Base-by-base conservation (phyloP, 2,329 filamentous ascomycete genomes). In the Pyrenophora tritici-repentis region DNA sequence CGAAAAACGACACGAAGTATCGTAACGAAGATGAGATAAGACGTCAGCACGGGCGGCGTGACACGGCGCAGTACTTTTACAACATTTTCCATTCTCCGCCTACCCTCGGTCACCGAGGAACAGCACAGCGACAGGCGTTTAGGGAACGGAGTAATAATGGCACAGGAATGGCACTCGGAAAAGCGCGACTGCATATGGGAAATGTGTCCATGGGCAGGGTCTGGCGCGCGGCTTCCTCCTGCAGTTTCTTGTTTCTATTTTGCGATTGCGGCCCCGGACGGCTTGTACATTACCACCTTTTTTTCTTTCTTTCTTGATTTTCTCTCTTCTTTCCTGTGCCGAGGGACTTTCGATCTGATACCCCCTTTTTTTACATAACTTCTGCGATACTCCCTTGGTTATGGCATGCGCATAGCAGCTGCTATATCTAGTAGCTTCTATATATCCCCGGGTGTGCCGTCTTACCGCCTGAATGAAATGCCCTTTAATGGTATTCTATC, bases 271-370 rank as follows among this genome's bases (percentile, higher is more conserved):
- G 50, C 39, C 39, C 36, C 45, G 47, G 46, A 42, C 35, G 46
- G 49, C 47, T 42, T 55, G 48, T 47, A 40, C 34, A 42, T 36
- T 34, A 50, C 41, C 34, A 40, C 20, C 13, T 52, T 43, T 51
- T 47, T 53, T 38, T 34, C 6, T 40, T 39, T 39, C 17, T 52
- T 43, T 51, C 47, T 53, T 38, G 29, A 20, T 5, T 40, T 39
- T 39, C 17, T 53, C 26, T 39, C 38, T 42, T 53, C 35, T 13
- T 53, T 34, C 44, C 34, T 44, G 37, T 50, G 38, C 43, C 48
- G 52, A 60, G 59, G 59, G 53, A 45, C 48, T 48, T 61, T 62
- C 56, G 55, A 65, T 61, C 59, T 69, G 67, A 70, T 70, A 70
- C 67, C 67, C 62, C 63, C 51, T 42, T 56, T 49, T 36, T 40